phyloP scores from a whole-genome alignment of 2,329 filamentous ascomycete species.

The Teratosphaeria destructans region DNA sequence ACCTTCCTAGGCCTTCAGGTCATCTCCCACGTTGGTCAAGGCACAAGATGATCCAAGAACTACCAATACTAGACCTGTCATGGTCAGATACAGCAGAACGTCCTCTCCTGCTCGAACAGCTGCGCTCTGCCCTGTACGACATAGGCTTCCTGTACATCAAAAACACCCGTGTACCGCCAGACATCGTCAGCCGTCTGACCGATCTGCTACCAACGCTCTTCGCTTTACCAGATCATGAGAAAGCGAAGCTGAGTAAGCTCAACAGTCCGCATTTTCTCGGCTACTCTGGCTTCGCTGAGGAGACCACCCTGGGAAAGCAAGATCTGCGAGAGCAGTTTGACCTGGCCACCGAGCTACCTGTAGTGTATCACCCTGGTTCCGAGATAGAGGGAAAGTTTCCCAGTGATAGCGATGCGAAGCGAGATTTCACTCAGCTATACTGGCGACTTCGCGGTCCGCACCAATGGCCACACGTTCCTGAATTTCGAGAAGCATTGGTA shows the following conservation, averaged over 20 bases:
- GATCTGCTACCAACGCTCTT: constrained; percentile 37
- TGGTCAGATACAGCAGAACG: constrained; percentile 29
- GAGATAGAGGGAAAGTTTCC: neutral
- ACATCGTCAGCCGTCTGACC: constrained; percentile 30
- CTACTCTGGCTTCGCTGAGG: constrained; percentile 46
- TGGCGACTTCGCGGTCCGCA: constrained; percentile 33
- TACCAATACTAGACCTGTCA: constrained; percentile 43
- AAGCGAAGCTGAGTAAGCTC: constrained; percentile 33
- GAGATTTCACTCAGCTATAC: constrained; percentile 30
- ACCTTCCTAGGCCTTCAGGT: too few relatives aligned
- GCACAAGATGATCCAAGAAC: neutral
- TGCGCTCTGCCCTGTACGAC: constrained; percentile 39
- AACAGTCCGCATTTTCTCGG: constrained; percentile 53
- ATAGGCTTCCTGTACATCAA: constrained; percentile 46
- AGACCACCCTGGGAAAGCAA: constrained; percentile 43
- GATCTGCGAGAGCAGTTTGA: constrained; percentile 52
- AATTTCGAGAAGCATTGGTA: constrained; percentile 22
- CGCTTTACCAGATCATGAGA: constrained; percentile 27
- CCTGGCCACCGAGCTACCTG: constrained; percentile 45
- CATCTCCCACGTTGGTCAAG: too few relatives aligned
- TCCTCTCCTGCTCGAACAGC: constrained; percentile 30
- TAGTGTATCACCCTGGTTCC: constrained; percentile 14
- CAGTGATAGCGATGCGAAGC: constrained; percentile 26
- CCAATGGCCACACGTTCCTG: constrained; percentile 27
- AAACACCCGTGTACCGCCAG: constrained; percentile 37